These are phyloP conservation scores for Excoecaria agallocha DNA, from an alignment of 345 rosid genomes.

Conservation along the genomic window DNA sequence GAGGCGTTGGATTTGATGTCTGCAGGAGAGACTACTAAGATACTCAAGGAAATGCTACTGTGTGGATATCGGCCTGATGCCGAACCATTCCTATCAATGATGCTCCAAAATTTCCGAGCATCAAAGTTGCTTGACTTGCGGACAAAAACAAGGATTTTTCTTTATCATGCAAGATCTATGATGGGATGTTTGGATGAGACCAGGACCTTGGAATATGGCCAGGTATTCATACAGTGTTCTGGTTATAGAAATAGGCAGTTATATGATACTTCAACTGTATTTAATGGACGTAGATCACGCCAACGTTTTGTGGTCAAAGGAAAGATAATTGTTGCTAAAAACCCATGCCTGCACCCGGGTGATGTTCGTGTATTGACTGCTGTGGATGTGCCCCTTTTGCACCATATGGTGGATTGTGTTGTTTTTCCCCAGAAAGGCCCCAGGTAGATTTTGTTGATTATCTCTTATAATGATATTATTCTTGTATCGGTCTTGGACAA, in stretches of 20 bases:
- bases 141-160: constrained; percentile 58
- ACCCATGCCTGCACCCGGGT: constrained; percentile 74
- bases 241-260: constrained; percentile 11
- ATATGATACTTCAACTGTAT: background rate
- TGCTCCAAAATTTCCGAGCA: constrained; percentile 76
- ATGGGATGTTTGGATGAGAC: constrained; percentile 95
- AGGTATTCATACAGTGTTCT: constrained; percentile 65
- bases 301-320: constrained; percentile 29
- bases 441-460: constrained; percentile 35
- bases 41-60: constrained; percentile 62
- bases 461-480: background rate
- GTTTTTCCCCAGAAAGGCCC: constrained; percentile 71
- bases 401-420: constrained; percentile 69
- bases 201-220: constrained; percentile 62
- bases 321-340: constrained; percentile 52
- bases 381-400: constrained; percentile 45
- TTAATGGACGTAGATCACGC: constrained; percentile 3
- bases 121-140: constrained; percentile 64
- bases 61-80: constrained; percentile 69
- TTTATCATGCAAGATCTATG: constrained; percentile 66
- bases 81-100: constrained; percentile 89
- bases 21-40: constrained; percentile 59
- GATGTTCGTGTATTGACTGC: constrained; percentile 60
- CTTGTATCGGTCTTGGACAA: background rate
- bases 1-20: constrained; percentile 74